Percentiles rank a stretch among this genome's conserved stretches.
Evolutionary conservation across 495 filamentous ascomycete species (phyloP).

Genomic region (Penicillium coprophilum): DNA sequence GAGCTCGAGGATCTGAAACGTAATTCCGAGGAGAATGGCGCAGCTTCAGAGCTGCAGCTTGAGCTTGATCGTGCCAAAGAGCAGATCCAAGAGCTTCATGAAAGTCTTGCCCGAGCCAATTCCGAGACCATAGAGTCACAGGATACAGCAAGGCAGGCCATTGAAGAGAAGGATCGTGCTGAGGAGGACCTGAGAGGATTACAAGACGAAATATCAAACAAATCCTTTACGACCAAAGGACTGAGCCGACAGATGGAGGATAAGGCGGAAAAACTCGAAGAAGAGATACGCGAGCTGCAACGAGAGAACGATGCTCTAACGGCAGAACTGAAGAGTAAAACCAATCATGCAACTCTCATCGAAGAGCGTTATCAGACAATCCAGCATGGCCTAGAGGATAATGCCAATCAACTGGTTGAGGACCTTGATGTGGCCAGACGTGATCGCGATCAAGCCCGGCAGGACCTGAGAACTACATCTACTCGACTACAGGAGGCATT

Average conservation of each 20-base stretch:
- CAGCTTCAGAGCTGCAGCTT: slow-evolving; percentile 50
- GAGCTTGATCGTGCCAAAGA: slow-evolving; percentile 56
- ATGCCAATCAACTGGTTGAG: slow-evolving; percentile 42
- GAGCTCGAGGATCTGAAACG: slow-evolving; percentile 61
- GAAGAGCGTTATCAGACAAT: slow-evolving; percentile 44
- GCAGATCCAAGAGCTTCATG: slow-evolving; percentile 60
- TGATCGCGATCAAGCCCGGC: slow-evolving; percentile 36
- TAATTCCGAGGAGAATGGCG: slow-evolving; percentile 51
- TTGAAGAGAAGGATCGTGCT: slow-evolving; percentile 54
- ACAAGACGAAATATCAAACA: slow-evolving; percentile 75
- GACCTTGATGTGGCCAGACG: slow-evolving; percentile 42
- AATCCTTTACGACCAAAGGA: slow-evolving; percentile 74
- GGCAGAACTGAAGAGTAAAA: slow-evolving; percentile 52
- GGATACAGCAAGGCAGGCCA: slow-evolving; percentile 60
- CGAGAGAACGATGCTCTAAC: slow-evolving; percentile 55
- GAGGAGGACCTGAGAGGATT: slow-evolving; percentile 58
- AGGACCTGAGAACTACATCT: slow-evolving; percentile 43
- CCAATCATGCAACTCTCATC: slow-evolving; percentile 35
- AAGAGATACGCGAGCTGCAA: slow-evolving; percentile 59
- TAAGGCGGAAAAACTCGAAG: slow-evolving; percentile 61
- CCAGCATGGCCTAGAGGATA: slow-evolving; percentile 43
- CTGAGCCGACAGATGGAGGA: slow-evolving; percentile 74
- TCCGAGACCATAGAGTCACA: slow-evolving; percentile 57
- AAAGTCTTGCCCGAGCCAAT: slow-evolving; percentile 52
- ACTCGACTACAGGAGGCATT: slow-evolving; percentile 51